A percentile compares a stretch with the other conserved stretches of the same genome.
These are phyloP conservation scores for Gossypium trilobum DNA, from an alignment of 441 rosid species.

Conservation along the genomic window DNA sequence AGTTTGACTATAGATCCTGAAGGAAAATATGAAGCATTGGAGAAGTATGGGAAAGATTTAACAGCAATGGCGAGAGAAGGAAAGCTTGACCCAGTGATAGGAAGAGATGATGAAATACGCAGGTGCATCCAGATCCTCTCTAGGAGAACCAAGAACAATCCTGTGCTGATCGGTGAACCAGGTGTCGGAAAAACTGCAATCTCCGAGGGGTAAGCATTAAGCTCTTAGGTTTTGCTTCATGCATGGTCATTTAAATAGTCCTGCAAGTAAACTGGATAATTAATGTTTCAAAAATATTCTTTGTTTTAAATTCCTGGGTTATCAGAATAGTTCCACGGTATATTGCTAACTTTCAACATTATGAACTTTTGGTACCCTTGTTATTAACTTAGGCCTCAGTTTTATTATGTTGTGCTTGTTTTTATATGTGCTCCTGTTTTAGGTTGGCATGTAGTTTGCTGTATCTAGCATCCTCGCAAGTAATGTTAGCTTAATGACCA, in stretches of 20 bases:
- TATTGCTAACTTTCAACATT: background rate
- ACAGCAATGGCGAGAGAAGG: slow-evolving; percentile 93
- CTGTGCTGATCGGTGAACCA: slow-evolving; percentile 91
- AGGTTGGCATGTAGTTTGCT: background rate
- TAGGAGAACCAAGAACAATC: slow-evolving; percentile 94
- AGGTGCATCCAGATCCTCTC: slow-evolving; percentile 92
- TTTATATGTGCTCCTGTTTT: background rate
- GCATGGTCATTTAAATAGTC: background rate
- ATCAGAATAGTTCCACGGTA: background rate
- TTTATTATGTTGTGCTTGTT: background rate
- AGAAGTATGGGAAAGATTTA: slow-evolving; percentile 92
- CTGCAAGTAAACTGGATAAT: background rate
- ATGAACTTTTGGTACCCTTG: background rate
- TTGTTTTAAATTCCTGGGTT: background rate
- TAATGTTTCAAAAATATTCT: background rate
- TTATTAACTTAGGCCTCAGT: background rate
- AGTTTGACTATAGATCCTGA: slow-evolving; percentile 66
- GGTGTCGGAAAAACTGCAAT: slow-evolving; percentile 98
- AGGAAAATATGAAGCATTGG: slow-evolving; percentile 92
- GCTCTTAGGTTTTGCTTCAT: background rate
- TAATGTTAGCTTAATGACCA: background rate
- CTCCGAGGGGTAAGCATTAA: slow-evolving; percentile 69
- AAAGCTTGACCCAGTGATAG: slow-evolving; percentile 96
- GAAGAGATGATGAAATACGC: slow-evolving; percentile 92
- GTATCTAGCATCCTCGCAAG: background rate